These are phyloP conservation scores for Gelatoporia subvermispora DNA, from an alignment of 768 basidiomycete species.

Conservation along the genomic window DNA sequence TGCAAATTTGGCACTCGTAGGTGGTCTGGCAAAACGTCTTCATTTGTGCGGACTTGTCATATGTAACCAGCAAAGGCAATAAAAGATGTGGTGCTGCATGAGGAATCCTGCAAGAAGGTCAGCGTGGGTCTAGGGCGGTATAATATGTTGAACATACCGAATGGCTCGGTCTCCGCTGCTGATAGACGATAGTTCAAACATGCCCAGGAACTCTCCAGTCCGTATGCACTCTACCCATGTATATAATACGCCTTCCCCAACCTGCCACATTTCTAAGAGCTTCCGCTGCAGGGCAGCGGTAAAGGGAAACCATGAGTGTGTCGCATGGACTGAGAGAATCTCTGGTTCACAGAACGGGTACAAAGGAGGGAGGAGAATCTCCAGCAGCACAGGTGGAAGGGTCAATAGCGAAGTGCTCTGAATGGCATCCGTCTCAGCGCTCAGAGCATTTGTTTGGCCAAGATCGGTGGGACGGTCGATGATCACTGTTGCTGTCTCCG, in stretches of 20 bases:
- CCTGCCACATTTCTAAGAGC: slow-evolving; percentile 55
- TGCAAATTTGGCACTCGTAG: slow-evolving; percentile 73
- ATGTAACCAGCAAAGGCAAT: slow-evolving; percentile 39
- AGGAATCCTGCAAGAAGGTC: slow-evolving; percentile 35
- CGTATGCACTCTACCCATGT: slow-evolving; percentile 70
- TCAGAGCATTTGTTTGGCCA: background rate
- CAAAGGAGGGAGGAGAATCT: slow-evolving; percentile 52
- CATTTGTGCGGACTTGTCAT: slow-evolving; percentile 43
- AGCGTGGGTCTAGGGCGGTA: background rate
- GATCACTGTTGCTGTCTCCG: slow-evolving; percentile 36
- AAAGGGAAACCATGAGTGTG: slow-evolving; percentile 55
- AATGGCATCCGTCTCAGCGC: background rate
- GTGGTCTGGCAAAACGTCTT: slow-evolving; percentile 57
- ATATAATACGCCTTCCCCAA: slow-evolving; percentile 59
- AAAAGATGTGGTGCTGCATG: slow-evolving; percentile 57
- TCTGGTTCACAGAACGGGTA: slow-evolving; percentile 41
- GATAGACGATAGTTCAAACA: slow-evolving; percentile 33
- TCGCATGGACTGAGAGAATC: slow-evolving; percentile 49
- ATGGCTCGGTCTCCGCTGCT: slow-evolving; percentile 29
- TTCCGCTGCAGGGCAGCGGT: slow-evolving; percentile 29
- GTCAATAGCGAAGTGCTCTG: slow-evolving; percentile 32
- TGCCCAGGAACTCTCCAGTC: slow-evolving; percentile 56
- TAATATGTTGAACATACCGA: slow-evolving; percentile 26
- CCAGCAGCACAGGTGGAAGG: slow-evolving; percentile 61
- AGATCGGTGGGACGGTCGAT: slow-evolving; percentile 18